Evolutionary conservation across 805 yeast genomes (phyloP).

Genomic region (Suhomyces emberorum): DNA sequence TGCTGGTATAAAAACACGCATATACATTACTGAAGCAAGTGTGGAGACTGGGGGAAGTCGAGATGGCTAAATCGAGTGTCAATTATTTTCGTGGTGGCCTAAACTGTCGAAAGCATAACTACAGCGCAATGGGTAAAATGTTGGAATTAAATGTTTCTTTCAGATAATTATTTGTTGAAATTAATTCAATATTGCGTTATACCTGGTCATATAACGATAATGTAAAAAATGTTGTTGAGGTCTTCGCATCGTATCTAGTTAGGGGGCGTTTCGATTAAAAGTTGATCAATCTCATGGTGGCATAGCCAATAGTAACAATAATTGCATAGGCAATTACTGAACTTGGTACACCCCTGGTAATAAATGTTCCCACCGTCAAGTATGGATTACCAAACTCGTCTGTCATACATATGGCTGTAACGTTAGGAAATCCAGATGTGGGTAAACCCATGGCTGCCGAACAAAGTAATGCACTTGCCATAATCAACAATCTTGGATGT

Average conservation of each 20-base stretch:
- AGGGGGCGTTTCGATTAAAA: constrained; percentile 5
- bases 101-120: too few species aligned
- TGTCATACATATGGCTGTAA: constrained; percentile 42
- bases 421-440: constrained; percentile 44
- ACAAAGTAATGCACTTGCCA: constrained; percentile 41
- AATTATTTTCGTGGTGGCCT: too few species aligned
- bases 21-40: too few species aligned
- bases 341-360: constrained; percentile 42
- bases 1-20: too few species aligned
- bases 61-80: too few species aligned
- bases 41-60: too few species aligned
- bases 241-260: not conserved
- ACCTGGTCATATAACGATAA: not conserved
- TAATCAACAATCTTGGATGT: constrained; percentile 37
- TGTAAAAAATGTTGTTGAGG: not conserved
- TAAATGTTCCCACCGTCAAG: constrained; percentile 39
- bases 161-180: too few species aligned
- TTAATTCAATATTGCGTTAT: too few species aligned
- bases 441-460: constrained; percentile 47
- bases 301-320: constrained; percentile 39
- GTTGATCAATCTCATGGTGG: constrained; percentile 28
- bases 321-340: constrained; percentile 34
- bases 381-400: constrained; percentile 41
- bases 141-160: too few species aligned
- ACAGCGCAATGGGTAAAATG: too few species aligned